Base-by-base conservation (phyloP, 1,284 basidiomycete genomes). In the Irpex sp. region DNA sequence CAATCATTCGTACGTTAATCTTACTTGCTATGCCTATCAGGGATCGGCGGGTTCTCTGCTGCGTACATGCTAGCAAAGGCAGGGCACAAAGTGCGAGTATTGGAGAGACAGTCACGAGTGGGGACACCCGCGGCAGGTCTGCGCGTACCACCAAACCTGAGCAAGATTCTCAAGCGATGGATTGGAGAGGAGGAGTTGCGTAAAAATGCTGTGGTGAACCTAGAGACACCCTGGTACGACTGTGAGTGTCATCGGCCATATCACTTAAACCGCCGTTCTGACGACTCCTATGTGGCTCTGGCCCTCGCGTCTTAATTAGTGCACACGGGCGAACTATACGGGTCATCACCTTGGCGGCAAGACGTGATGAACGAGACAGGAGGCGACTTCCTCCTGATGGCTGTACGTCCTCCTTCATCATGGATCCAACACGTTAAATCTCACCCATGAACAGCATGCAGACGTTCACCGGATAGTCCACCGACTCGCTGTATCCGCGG, bases 341-440 rank as follows among this genome's bases (percentile, higher is more conserved):
- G 85, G 17, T 72, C 70, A 58, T 68, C 83, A 26, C 77, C 79
- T 61, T 86, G 85, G 83, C 76, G 77, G 62, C 78, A 82, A 59
- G 80, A 82, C 36, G 76, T 86, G 6, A 77, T 87, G 63, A 72
- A 77, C 56, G 84, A 85, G 62, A 79, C 81, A 0, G 85, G 85
- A 4, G 84, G 80, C 1, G 80, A 83, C 26, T 85, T 84, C 66
- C 70, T 81, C 53, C 69, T 86, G 58, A 78, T 84, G 67, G 75
- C 79, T 67, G 83, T 83, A 62, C 65, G 79, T 71, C n/a, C 39
- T 31, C n/a, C 11, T 11, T 9, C 3, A 39, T 56, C 54, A 47
- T 31, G 61, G 55, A 62, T 61, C 11, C 63, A 37, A 8, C 11
- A n/a, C 19, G 49, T 17, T 17, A 50, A n/a, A 17, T 21, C 15